Evolutionary conservation across 2,329 filamentous ascomycete genomes (phyloP).

Genomic region (Cladosporium sp.): DNA sequence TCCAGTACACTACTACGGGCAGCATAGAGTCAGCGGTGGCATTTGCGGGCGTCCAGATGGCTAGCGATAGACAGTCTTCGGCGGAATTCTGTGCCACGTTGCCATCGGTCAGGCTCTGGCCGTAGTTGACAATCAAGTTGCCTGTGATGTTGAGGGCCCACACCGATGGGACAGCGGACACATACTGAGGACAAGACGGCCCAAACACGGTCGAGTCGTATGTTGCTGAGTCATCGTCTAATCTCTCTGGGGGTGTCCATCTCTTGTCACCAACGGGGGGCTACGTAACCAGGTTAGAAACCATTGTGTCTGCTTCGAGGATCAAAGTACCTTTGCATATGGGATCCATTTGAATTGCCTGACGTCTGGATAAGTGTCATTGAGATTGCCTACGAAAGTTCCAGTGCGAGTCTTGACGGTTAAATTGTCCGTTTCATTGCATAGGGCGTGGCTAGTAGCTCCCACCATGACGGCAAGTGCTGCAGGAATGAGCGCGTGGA

Average conservation of each 20-base stretch:
- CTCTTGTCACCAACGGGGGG: constrained; percentile 6
- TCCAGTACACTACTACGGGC: constrained; percentile 4
- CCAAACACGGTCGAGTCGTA: constrained; percentile 9
- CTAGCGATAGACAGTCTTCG: constrained; percentile 35
- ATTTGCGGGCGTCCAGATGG: constrained; percentile 33
- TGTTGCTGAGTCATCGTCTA: background rate
- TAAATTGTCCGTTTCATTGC: background rate
- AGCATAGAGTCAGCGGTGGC: constrained; percentile 3
- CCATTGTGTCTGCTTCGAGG: background rate
- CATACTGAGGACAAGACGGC: constrained; percentile 33
- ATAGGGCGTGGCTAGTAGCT: background rate
- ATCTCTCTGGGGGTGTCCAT: constrained; percentile 1
- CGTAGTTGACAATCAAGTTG: constrained; percentile 14
- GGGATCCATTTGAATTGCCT: constrained; percentile 16
- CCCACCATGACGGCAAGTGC: background rate
- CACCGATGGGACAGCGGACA: constrained; percentile 27
- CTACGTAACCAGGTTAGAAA: background rate
- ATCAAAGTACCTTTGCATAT: constrained; percentile 7
- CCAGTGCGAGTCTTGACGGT: constrained; percentile 13
- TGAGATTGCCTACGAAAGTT: constrained; percentile 13
- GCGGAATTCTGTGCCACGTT: constrained; percentile 5
- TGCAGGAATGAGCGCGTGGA: background rate
- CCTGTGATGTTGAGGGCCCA: constrained; percentile 11
- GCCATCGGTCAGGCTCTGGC: constrained; percentile 11
- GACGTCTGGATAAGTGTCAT: constrained; percentile 16